Evolutionary conservation across 2,329 filamentous ascomycete species (phyloP).

Genomic region (Fusarium sp.): DNA sequence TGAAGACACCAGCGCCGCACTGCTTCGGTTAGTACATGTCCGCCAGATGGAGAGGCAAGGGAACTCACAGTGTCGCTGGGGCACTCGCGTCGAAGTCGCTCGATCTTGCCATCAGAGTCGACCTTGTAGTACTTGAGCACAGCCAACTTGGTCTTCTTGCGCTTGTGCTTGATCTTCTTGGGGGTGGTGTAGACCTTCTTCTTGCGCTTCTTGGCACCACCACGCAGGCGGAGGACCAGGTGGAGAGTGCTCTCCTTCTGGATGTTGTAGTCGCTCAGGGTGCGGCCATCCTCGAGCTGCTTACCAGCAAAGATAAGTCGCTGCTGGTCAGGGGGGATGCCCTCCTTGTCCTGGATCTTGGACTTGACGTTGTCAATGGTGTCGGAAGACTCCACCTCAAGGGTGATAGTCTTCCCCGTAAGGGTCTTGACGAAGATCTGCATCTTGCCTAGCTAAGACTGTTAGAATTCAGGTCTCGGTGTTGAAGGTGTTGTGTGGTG

Average conservation of each 20-base stretch:
- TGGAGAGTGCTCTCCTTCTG: conserved; percentile 99
- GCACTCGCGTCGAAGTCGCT: conserved; percentile 98
- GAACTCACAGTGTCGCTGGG: conserved; percentile 83
- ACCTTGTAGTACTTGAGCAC: conserved; percentile 99
- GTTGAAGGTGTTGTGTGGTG: conserved; percentile 4
- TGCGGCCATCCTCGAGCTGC: conserved; percentile 99
- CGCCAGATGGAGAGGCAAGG: background rate
- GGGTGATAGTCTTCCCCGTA: conserved; percentile 99
- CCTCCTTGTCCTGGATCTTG: conserved; percentile 99
- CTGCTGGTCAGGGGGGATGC: conserved; percentile 99
- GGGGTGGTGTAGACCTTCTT: conserved; percentile 99
- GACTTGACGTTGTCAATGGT: conserved; percentile 99
- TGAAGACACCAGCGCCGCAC: conserved; percentile 99
- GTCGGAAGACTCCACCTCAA: conserved; percentile 99
- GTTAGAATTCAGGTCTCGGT: conserved; percentile 53
- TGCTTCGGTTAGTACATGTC: conserved; percentile 58
- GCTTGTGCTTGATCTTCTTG: conserved; percentile 99
- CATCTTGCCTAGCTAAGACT: conserved; percentile 71
- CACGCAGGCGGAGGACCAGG: conserved; percentile 96
- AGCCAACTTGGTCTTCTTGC: conserved; percentile 99
- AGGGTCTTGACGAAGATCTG: conserved; percentile 87
- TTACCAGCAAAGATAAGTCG: conserved; percentile 99
- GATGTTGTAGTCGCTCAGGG: conserved; percentile 99
- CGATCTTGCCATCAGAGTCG: conserved; percentile 99
- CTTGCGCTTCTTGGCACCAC: conserved; percentile 99